A percentile compares a stretch with the other conserved stretches of the same genome.
Conservation (phyloP, 805 yeast species). For the Cyberlindnera saturnus region DNA sequence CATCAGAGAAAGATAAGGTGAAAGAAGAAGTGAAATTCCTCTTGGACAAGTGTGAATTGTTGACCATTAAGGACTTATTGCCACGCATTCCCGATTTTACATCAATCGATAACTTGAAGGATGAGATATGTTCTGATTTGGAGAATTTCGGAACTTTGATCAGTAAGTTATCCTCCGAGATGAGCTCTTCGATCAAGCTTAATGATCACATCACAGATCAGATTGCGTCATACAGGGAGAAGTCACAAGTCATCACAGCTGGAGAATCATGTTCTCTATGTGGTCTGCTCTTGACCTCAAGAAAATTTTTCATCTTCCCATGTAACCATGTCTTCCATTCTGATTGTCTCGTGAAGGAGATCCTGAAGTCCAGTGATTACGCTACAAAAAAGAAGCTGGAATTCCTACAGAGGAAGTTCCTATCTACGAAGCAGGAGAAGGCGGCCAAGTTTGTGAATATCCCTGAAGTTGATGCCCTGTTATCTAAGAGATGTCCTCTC, state of each 20-base stretch:
- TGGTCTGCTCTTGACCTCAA: slow-evolving; percentile 57
- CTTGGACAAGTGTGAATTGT: slow-evolving; percentile 38
- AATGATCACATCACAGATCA: slow-evolving; percentile 55
- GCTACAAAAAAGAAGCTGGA: slow-evolving; percentile 58
- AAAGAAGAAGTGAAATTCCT: slow-evolving; percentile 28
- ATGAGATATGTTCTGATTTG: slow-evolving; percentile 74
- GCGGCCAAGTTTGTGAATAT: slow-evolving; percentile 23
- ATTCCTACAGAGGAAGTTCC: slow-evolving; percentile 35
- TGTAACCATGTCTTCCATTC: slow-evolving; percentile 88
- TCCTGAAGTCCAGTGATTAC: slow-evolving; percentile 60
- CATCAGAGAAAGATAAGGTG: slow-evolving; percentile 24
- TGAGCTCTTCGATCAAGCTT: slow-evolving; percentile 64
- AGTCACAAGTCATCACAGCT: slow-evolving; percentile 67
- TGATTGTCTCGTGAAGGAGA: slow-evolving; percentile 69
- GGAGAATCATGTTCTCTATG: slow-evolving; percentile 80
- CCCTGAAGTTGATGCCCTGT: slow-evolving; percentile 50
- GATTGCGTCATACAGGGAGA: slow-evolving; percentile 44
- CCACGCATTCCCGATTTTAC: slow-evolving; percentile 82
- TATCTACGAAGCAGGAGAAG: slow-evolving; percentile 20
- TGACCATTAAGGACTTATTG: slow-evolving; percentile 73
- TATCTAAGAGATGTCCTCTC: slow-evolving; percentile 62
- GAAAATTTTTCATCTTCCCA: slow-evolving; percentile 77
- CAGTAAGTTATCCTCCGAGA: slow-evolving; percentile 60
- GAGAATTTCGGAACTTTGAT: slow-evolving; percentile 67
- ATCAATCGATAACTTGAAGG: slow-evolving; percentile 75